phyloP scores from a whole-genome alignment of 345 rosid genomes.

The Hypericum androsaemum region DNA sequence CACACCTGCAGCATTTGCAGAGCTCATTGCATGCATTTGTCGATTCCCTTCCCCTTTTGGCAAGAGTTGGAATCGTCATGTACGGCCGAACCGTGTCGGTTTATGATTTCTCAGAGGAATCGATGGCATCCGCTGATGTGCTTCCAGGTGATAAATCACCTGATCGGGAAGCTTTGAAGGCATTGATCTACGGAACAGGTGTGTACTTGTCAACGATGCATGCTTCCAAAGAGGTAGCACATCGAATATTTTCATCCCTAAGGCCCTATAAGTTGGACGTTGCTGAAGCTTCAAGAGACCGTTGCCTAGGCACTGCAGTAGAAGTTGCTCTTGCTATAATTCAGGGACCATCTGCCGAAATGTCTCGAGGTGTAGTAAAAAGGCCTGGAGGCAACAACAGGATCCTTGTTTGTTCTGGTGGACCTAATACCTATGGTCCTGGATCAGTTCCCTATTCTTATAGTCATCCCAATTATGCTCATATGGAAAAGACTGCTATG shows the following conservation, averaged over 20 bases:
- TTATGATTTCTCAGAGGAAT: constrained; percentile 87
- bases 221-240: constrained; percentile 89
- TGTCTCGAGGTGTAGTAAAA: constrained; percentile 76
- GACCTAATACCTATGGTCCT: constrained; percentile 88
- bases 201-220: constrained; percentile 88
- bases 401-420: constrained; percentile 88
- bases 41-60: constrained; percentile 66
- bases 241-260: constrained; percentile 78
- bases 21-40: constrained; percentile 95
- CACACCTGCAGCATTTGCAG: constrained; percentile 87
- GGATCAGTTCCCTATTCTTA: constrained; percentile 84
- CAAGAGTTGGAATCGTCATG: constrained; percentile 74
- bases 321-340: constrained; percentile 87
- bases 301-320: constrained; percentile 84
- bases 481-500: constrained; percentile 74
- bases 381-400: constrained; percentile 86
- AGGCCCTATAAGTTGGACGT: constrained; percentile 64
- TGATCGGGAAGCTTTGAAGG: constrained; percentile 60
- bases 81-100: constrained; percentile 84
- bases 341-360: constrained; percentile 88
- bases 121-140: constrained; percentile 92
- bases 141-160: constrained; percentile 87
- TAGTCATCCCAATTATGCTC: constrained; percentile 76
- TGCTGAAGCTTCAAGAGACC: constrained; percentile 81
- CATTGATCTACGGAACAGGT: constrained; percentile 88